Conservation (phyloP, 768 basidiomycete genomes). For the Cubamyces sp. region DNA sequence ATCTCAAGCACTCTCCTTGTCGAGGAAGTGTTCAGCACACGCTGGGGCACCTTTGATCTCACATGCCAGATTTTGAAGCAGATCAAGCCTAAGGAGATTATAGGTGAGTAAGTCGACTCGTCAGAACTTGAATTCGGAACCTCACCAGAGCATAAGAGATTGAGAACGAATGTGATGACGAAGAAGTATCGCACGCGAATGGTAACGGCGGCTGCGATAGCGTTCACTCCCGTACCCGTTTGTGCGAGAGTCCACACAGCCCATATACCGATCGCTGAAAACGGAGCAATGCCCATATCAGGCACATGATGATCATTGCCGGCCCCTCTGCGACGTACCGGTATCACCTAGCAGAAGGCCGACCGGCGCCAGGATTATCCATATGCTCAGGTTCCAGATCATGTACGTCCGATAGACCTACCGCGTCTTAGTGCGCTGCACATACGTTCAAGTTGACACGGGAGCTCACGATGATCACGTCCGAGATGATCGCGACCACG, state of each 20-base stretch:
- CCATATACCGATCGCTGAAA: conserved; percentile 4
- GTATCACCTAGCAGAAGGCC: conserved; percentile 1
- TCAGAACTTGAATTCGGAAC: background rate
- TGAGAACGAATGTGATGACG: conserved; percentile 13
- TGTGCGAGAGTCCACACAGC: conserved; percentile 10
- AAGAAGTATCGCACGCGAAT: conserved; percentile 17
- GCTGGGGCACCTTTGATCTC: background rate
- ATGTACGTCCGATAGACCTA: conserved; percentile 9
- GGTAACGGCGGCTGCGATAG: conserved; percentile 7
- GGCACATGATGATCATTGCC: background rate
- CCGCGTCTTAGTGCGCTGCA: background rate
- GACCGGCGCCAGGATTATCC: background rate
- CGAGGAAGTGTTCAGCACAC: background rate
- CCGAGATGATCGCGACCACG: conserved; percentile 10
- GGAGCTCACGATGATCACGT: conserved; percentile 12
- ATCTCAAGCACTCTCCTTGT: conserved; percentile 2
- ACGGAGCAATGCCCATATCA: background rate
- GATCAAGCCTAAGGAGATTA: background rate
- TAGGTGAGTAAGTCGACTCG: too few relatives aligned
- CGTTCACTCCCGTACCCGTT: background rate
- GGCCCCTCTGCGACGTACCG: background rate
- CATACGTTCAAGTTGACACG: background rate
- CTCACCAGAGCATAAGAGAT: conserved; percentile 10
- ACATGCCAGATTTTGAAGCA: conserved; percentile 10
- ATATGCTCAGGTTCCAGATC: conserved; percentile 1